These are phyloP conservation scores for Acanthamoeba quina DNA, from an alignment of 208 protist species.

Conservation along the genomic window DNA sequence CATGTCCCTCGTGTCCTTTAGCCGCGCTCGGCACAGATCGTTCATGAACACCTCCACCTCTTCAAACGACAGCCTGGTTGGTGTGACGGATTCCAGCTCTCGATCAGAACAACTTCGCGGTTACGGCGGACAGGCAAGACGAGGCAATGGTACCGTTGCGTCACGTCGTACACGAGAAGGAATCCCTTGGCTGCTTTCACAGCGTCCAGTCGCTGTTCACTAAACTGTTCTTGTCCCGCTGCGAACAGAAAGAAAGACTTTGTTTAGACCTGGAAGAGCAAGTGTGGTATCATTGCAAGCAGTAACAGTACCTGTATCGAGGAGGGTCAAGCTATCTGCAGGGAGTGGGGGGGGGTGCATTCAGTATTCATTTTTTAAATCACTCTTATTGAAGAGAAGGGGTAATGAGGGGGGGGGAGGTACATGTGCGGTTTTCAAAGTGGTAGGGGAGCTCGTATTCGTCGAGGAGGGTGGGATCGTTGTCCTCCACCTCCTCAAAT, in stretches of 20 bases:
- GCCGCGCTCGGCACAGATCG: not conserved
- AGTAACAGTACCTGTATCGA: not conserved
- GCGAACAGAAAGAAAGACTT: not conserved
- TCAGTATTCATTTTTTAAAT: too few relatives aligned
- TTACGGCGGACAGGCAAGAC: not conserved
- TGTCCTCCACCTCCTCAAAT: not conserved
- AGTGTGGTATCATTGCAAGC: too few relatives aligned
- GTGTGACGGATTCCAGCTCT: not conserved
- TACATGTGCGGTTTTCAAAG: conserved; percentile 51
- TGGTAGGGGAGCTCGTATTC: conserved; percentile 32
- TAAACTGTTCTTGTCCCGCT: conserved; percentile 61
- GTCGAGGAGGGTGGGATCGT: conserved; percentile 52
- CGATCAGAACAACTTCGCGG: not conserved
- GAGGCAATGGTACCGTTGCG: not conserved
- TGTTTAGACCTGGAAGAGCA: not conserved
- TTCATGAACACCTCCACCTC: conserved; percentile 64
- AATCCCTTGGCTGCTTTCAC: conserved; percentile 5
- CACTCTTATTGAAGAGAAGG: too few relatives aligned
- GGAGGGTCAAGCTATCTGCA: not conserved
- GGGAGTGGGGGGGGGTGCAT: not conserved
- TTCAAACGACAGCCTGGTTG: conserved; percentile 30
- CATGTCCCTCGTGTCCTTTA: not conserved
- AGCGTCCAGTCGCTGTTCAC: not conserved
- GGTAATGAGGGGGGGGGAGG: too few relatives aligned
- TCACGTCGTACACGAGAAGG: conserved; percentile 46